Conservation (phyloP, 352 stramenopile species). For the Pythium diclinum region DNA sequence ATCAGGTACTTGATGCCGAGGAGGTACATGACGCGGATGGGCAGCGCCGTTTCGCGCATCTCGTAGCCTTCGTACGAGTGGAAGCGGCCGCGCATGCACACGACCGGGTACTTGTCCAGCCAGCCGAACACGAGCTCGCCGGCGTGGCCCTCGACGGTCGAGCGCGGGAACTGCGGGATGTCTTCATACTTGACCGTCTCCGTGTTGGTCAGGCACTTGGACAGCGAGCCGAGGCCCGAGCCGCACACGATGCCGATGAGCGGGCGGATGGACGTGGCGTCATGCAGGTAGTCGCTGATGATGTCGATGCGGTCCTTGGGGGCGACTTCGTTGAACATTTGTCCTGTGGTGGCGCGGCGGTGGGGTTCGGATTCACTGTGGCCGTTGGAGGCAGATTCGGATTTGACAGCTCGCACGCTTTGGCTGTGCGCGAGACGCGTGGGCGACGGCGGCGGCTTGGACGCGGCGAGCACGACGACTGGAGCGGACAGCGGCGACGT, state of each 20-base stretch:
- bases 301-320: slow-evolving; percentile 76
- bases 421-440: slow-evolving; percentile 18
- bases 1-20: slow-evolving; percentile 94
- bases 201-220: slow-evolving; percentile 86
- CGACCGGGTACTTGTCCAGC: slow-evolving; percentile 75
- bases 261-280: slow-evolving; percentile 45
- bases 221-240: slow-evolving; percentile 91
- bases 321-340: slow-evolving; percentile 59
- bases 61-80: slow-evolving; percentile 97
- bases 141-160: slow-evolving; percentile 93
- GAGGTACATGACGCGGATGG: slow-evolving; percentile 94
- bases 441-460: background rate
- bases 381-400: slow-evolving; percentile 22
- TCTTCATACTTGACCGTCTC: slow-evolving; percentile 91
- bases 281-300: slow-evolving; percentile 71
- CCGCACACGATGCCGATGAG: slow-evolving; percentile 92
- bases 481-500: slow-evolving; percentile 2
- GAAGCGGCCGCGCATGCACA: slow-evolving; percentile 96
- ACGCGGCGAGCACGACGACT: background rate
- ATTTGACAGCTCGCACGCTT: slow-evolving; percentile 12
- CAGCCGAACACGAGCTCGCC: slow-evolving; percentile 95
- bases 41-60: slow-evolving; percentile 93
- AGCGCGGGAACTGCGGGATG: slow-evolving; percentile 92
- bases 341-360: slow-evolving; percentile 50
- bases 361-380: slow-evolving; percentile 17